Base-by-base conservation (phyloP, 202 grass and related monocot species). In the Saccharum hybrid region DNA sequence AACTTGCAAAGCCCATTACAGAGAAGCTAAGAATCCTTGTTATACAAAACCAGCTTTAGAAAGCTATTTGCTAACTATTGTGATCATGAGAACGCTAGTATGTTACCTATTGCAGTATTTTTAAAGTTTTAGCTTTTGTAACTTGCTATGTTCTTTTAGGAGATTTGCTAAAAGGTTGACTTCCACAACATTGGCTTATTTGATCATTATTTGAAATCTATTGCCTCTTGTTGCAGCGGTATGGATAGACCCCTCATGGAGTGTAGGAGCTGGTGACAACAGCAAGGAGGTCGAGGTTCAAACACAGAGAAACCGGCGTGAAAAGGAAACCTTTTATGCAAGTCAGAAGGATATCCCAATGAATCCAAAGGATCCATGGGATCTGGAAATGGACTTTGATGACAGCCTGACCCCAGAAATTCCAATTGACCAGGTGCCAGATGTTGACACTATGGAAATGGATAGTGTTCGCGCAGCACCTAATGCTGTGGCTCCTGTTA, bases 321-420 rank as follows among this genome's bases (percentile, higher is more conserved):
- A 92, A 60, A 90, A 88, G 60, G 93, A 99, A 88, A 94, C 85
- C 8, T 86, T 92, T 59, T 94, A 96, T 91, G 51, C 68, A 28
- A 87, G 65, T 69, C 86, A 72, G 16, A 81, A 82, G 63, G 91
- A 93, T 26, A 89, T 96, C 56, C 91, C 96, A 0, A 81, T 45
- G 22, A 87, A 99, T 79, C 88, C 96, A 16, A 99, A 99, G 56
- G 93, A 94, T 10, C 96, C 96, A 65, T 99, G 96, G 96, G 96
- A 99, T 57, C 12, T 79, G 57, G 96, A 99, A 82, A 91, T 99
- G 91, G 89, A 96, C 68, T 99, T 91, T 51, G 96, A 99, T 68
- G 96, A 99, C 76, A 94, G 91, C 78, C 79, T 99, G 52, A 99
- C 96, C 57, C 88, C 80, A 11, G 91, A 92, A 87, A 96, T 99